phyloP scores from a whole-genome alignment of 495 filamentous ascomycete species.

The Clohesyomyces aquaticus region DNA sequence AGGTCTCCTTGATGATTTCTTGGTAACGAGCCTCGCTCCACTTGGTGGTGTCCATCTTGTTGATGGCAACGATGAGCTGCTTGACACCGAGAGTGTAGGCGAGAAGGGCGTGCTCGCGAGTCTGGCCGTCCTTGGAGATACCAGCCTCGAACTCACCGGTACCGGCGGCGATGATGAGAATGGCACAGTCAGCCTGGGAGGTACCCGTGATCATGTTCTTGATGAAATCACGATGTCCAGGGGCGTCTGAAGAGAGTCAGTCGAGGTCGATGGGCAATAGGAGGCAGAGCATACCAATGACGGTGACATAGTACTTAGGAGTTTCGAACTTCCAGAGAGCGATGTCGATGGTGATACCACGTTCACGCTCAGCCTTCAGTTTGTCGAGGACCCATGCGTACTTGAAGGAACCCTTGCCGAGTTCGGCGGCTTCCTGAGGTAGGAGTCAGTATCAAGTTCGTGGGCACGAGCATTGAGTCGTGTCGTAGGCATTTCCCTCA shows the following conservation, averaged over 20 bases:
- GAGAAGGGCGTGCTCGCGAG: slow-evolving; percentile 99
- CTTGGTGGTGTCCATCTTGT: slow-evolving; percentile 99
- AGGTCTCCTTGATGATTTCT: slow-evolving; percentile 99
- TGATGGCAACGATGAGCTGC: slow-evolving; percentile 99
- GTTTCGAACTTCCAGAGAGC: slow-evolving; percentile 99
- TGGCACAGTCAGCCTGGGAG: slow-evolving; percentile 98
- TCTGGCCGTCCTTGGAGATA: slow-evolving; percentile 99
- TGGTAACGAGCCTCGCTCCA: slow-evolving; percentile 96
- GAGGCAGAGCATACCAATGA: slow-evolving; percentile 74
- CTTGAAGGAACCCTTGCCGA: slow-evolving; percentile 99
- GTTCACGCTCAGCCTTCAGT: slow-evolving; percentile 99
- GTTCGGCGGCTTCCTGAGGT: slow-evolving; percentile 90
- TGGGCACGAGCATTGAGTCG: not conserved
- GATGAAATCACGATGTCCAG: slow-evolving; percentile 99
- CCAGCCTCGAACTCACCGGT: slow-evolving; percentile 99
- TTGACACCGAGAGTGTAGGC: slow-evolving; percentile 99
- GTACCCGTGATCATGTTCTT: slow-evolving; percentile 99
- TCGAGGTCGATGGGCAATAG: not conserved
- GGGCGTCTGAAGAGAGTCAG: slow-evolving; percentile 66
- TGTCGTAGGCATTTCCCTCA: not conserved
- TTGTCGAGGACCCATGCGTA: slow-evolving; percentile 99
- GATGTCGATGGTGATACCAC: slow-evolving; percentile 99
- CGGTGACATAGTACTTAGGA: slow-evolving; percentile 96
- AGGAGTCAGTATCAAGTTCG: slow-evolving; percentile 47
- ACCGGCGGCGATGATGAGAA: slow-evolving; percentile 99